Evolutionary conservation across 2,329 filamentous ascomycete genomes (phyloP).

Genomic region (Fusarium stilboides): DNA sequence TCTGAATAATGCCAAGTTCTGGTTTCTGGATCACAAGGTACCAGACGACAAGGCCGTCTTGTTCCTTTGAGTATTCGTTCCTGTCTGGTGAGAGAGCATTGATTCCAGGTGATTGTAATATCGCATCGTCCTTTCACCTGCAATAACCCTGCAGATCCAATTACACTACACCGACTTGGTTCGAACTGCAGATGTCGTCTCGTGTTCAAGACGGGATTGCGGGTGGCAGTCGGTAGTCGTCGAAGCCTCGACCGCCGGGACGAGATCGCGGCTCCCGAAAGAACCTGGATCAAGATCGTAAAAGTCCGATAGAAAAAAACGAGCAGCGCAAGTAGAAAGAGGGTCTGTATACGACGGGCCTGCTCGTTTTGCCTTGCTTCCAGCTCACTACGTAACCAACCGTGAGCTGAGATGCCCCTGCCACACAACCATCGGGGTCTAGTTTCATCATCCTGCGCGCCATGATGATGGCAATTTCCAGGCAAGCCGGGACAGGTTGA

Average conservation of each 20-base stretch:
- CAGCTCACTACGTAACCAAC: slow-evolving; percentile 35
- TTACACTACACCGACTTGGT: slow-evolving; percentile 42
- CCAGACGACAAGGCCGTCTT: not conserved
- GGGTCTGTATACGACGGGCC: slow-evolving; percentile 1
- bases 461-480: slow-evolving; percentile 48
- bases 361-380: slow-evolving; percentile 27
- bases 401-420: slow-evolving; percentile 37
- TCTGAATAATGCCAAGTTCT: not conserved
- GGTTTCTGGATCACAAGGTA: not conserved
- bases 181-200: slow-evolving; percentile 42
- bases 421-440: slow-evolving; percentile 34
- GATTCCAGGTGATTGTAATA: slow-evolving; percentile 21
- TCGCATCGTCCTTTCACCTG: slow-evolving; percentile 37
- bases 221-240: slow-evolving; percentile 24
- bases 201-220: slow-evolving; percentile 26
- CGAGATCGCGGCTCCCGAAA: slow-evolving; percentile 28
- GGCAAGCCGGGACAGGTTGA: slow-evolving; percentile 32
- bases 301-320: not conserved
- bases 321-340: slow-evolving; percentile 3
- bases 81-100: slow-evolving; percentile 3
- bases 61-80: slow-evolving; percentile 1
- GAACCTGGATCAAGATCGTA: slow-evolving; percentile 9
- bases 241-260: slow-evolving; percentile 29
- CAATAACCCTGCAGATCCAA: slow-evolving; percentile 42
- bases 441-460: slow-evolving; percentile 46